Evolutionary conservation across 164 flowering plant species (phyloP), one percentile per base, ranked within the genome.

Genomic region (Aristolochia fimbriata): DNA sequence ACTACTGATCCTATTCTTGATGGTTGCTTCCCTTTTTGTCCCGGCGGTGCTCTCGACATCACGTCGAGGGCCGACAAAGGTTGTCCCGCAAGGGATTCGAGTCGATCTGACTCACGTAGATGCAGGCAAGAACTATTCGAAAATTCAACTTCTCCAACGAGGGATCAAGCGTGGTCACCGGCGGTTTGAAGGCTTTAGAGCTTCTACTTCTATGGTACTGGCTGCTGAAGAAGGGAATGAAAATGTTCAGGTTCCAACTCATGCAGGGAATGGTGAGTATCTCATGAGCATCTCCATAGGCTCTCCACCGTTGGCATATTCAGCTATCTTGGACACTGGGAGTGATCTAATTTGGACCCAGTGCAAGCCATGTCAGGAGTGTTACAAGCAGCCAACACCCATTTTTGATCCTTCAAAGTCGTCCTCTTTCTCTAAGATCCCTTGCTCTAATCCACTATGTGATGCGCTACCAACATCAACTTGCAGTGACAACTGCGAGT

Each of bases 281-380:
- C 68, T 87, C 16, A 78, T 89, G 84, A 61, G 75, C 21, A 46
- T 92, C 6, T 60, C 83, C 0, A 85, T 89, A 10, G 98, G 98
- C 6, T 81, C 87, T 0, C 98, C 98, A 4, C 72, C 91, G 1
- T 63, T 50, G 41, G 52, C 73, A 6, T 84, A 64, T 67, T 57
- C 71, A 0, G 93, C 93, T 0, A 81, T 89, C 16, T 41, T 92
- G 69, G 98, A 92, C 69, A 87, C 96, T 0, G 98, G 98, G 0
- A 92, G 98, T 58, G 98, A 92, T 61, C 62, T 92, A 49, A 78
- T 87, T 10, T 92, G 96, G 98, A 87, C 96, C 0, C 93, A 92
- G 27, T 92, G 96, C 75, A 68, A 78, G 73, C 96, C 98, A 17
- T 88, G 94, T 54, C 46, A 57, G 0, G 47, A 80, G 2, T 88